These are phyloP conservation scores for Cucumis cinereus DNA, from an alignment of 306 rosid genomes.

Conservation along the genomic window DNA sequence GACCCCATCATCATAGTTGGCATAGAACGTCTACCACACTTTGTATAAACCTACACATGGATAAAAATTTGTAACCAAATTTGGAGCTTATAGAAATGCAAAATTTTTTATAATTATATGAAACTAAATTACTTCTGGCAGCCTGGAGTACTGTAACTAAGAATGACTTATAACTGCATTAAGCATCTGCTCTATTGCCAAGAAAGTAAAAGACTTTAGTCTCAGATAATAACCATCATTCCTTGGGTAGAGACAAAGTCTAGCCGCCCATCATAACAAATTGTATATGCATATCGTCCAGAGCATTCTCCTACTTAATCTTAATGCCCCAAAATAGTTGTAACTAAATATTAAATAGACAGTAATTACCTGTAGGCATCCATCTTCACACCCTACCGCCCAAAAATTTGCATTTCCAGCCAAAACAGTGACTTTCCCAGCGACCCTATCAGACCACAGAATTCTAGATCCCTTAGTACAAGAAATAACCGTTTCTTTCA, in stretches of 20 bases:
- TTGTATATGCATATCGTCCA: neutral
- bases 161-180: neutral
- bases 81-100: neutral
- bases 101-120: neutral
- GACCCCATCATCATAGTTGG: constrained; percentile 60
- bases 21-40: constrained; percentile 62
- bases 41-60: constrained; percentile 65
- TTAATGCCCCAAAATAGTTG: neutral
- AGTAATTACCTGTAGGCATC: constrained; percentile 68
- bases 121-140: neutral
- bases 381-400: constrained; percentile 99
- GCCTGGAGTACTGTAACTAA: neutral
- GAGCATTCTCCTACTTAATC: neutral
- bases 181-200: neutral
- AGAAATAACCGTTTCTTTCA: constrained; percentile 78
- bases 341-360: neutral
- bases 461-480: constrained; percentile 52
- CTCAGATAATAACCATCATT: neutral
- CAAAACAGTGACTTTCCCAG: constrained; percentile 86
- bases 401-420: constrained; percentile 92
- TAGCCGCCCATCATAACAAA: neutral
- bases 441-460: constrained; percentile 92
- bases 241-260: neutral
- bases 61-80: neutral
- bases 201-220: neutral